Evolutionary conservation across 306 rosid species (phyloP).

Genomic region (Quercus aquifolioides): DNA sequence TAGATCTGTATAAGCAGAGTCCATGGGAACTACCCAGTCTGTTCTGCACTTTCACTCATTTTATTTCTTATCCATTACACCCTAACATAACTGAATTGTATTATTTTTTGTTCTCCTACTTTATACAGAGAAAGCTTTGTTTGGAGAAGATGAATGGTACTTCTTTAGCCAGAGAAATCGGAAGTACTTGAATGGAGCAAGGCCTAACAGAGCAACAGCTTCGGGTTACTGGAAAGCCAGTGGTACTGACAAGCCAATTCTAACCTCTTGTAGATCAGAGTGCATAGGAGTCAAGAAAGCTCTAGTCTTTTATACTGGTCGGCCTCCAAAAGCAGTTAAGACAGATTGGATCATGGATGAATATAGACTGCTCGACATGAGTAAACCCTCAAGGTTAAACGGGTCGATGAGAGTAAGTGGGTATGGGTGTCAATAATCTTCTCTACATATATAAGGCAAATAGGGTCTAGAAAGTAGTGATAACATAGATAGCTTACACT

Average conservation of each 20-base stretch:
- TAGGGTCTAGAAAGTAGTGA: not conserved
- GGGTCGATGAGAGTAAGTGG: slow-evolving; percentile 73
- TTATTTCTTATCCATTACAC: slow-evolving; percentile 3
- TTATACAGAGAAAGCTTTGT: slow-evolving; percentile 60
- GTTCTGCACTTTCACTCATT: slow-evolving; percentile 28
- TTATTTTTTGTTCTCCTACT: not conserved
- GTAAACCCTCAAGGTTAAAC: slow-evolving; percentile 34
- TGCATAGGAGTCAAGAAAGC: slow-evolving; percentile 68
- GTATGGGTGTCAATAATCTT: not conserved
- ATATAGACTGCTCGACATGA: slow-evolving; percentile 43
- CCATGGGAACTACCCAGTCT: slow-evolving; percentile 88
- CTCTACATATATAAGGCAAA: not conserved
- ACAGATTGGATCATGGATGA: slow-evolving; percentile 73
- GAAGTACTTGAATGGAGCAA: slow-evolving; percentile 60
- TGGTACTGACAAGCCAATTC: slow-evolving; percentile 62
- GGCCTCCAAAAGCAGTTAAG: slow-evolving; percentile 56
- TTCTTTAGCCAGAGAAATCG: slow-evolving; percentile 71
- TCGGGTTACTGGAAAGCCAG: slow-evolving; percentile 79
- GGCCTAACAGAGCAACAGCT: slow-evolving; percentile 73
- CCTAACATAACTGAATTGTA: not conserved
- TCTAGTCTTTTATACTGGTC: slow-evolving; percentile 55
- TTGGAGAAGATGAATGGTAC: slow-evolving; percentile 76
- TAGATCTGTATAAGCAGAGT: slow-evolving; percentile 54
- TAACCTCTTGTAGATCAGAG: slow-evolving; percentile 43
- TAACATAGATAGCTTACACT: too few species aligned